Evolutionary conservation across 192 early-diverging fungal species (phyloP).

Genomic region (Umbelopsis ramanniana): DNA sequence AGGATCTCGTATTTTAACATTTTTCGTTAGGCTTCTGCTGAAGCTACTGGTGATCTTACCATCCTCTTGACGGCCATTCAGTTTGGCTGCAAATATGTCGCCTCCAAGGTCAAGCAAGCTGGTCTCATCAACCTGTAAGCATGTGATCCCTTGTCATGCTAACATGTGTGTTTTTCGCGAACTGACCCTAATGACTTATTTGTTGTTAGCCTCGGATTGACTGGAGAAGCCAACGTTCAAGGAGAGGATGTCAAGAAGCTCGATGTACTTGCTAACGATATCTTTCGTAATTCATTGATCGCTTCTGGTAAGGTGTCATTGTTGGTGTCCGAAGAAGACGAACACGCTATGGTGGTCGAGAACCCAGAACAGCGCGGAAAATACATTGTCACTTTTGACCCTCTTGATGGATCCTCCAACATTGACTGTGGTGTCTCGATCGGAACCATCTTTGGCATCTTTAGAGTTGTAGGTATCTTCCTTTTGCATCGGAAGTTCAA

Average conservation of each 20-base stretch:
- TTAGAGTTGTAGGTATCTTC: slow-evolving; percentile 70
- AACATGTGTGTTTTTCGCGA: neutral
- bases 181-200: neutral
- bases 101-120: slow-evolving; percentile 95
- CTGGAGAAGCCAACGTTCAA: slow-evolving; percentile 87
- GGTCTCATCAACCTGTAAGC: slow-evolving; percentile 91
- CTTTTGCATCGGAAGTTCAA: neutral
- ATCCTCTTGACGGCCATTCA: slow-evolving; percentile 89
- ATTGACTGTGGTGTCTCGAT: slow-evolving; percentile 99
- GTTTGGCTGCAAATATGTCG: slow-evolving; percentile 96
- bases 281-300: slow-evolving; percentile 94
- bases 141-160: slow-evolving; percentile 9
- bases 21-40: slow-evolving; percentile 39
- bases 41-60: slow-evolving; percentile 94
- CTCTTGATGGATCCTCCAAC: slow-evolving; percentile 96
- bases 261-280: slow-evolving; percentile 96
- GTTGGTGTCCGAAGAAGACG: slow-evolving; percentile 97
- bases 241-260: slow-evolving; percentile 97
- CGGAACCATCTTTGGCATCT: slow-evolving; percentile 99
- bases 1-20: too few species aligned
- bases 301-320: slow-evolving; percentile 89
- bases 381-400: slow-evolving; percentile 98
- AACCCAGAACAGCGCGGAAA: slow-evolving; percentile 72
- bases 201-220: slow-evolving; percentile 75
- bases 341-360: slow-evolving; percentile 89